These are phyloP conservation scores for Pulveroboletus sp. DNA, from an alignment of 1,284 basidiomycete genomes.

Conservation along the genomic window DNA sequence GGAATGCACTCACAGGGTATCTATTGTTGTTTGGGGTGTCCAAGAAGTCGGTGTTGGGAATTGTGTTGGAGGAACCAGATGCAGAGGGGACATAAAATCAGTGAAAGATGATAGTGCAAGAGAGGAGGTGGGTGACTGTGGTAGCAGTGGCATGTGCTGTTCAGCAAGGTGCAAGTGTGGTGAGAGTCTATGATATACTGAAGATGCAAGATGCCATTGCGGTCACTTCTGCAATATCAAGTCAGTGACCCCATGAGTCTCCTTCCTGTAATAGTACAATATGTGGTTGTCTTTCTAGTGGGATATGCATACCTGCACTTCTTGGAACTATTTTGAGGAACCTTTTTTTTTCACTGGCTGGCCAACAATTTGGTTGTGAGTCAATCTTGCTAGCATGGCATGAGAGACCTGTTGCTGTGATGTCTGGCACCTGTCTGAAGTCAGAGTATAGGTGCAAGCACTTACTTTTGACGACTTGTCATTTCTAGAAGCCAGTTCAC, in stretches of 20 bases:
- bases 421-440: too few relatives aligned
- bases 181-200: conserved; percentile 83
- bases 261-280: too few relatives aligned
- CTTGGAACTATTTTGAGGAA: too few relatives aligned
- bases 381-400: too few relatives aligned
- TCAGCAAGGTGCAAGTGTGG: conserved; percentile 67
- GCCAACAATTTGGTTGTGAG: too few relatives aligned
- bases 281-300: too few relatives aligned
- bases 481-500: too few relatives aligned
- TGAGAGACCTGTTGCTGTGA: too few relatives aligned
- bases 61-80: conserved; percentile 47
- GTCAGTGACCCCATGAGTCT: background rate
- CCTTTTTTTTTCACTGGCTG: too few relatives aligned
- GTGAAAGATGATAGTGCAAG: conserved; percentile 51
- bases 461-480: too few relatives aligned
- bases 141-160: conserved; percentile 77
- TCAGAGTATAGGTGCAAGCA: too few relatives aligned
- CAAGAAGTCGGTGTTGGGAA: conserved; percentile 80
- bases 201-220: conserved; percentile 57
- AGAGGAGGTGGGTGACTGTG: conserved; percentile 80
- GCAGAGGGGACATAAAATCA: conserved; percentile 40
- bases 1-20: conserved; percentile 59
- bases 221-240: conserved; percentile 46
- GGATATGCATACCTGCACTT: too few relatives aligned
- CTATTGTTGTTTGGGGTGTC: conserved; percentile 80